A percentile compares a stretch with the other conserved stretches of the same genome.
phyloP scores from a whole-genome alignment of 805 yeast genomes.

The Isabelozyma pseudorhagii region DNA sequence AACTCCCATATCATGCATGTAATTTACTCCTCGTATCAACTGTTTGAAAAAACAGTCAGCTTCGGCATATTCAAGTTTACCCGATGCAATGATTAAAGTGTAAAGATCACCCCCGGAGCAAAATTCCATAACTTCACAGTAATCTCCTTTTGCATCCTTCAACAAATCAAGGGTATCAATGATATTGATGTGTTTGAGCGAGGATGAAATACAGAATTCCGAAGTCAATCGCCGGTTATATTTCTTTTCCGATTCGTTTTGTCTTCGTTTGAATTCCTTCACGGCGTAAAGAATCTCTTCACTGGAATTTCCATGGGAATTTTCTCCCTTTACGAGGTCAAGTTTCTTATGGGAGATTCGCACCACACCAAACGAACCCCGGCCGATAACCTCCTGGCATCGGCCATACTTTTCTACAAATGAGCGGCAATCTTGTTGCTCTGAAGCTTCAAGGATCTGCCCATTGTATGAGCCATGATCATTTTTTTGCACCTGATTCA shows the following conservation, averaged over 20 bases:
- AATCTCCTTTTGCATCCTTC: slow-evolving; percentile 79
- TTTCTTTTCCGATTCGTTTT: slow-evolving; percentile 59
- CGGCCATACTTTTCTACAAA: slow-evolving; percentile 89
- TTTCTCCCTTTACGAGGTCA: slow-evolving; percentile 5
- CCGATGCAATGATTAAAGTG: slow-evolving; percentile 68
- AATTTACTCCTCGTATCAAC: slow-evolving; percentile 74
- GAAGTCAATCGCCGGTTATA: slow-evolving; percentile 73
- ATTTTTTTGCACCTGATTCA: slow-evolving; percentile 51
- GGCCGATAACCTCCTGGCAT: slow-evolving; percentile 92
- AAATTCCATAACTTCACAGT: slow-evolving; percentile 82
- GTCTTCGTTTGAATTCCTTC: slow-evolving; percentile 72
- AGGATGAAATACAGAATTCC: slow-evolving; percentile 80
- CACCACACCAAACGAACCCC: slow-evolving; percentile 93
- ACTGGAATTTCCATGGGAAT: slow-evolving; percentile 12
- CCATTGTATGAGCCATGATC: slow-evolving; percentile 21
- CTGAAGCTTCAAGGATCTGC: slow-evolving; percentile 7
- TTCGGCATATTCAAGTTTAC: slow-evolving; percentile 76
- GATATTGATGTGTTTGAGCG: slow-evolving; percentile 74
- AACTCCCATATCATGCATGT: slow-evolving; percentile 88
- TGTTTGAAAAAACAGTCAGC: slow-evolving; percentile 92
- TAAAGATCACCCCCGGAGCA: slow-evolving; percentile 82
- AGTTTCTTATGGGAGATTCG: slow-evolving; percentile 76
- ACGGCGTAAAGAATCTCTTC: slow-evolving; percentile 71
- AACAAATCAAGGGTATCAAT: slow-evolving; percentile 73
- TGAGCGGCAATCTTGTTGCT: slow-evolving; percentile 44